Evolutionary conservation across 805 yeast species (phyloP).

Genomic region (Kluyveromyces wickerhamii): DNA sequence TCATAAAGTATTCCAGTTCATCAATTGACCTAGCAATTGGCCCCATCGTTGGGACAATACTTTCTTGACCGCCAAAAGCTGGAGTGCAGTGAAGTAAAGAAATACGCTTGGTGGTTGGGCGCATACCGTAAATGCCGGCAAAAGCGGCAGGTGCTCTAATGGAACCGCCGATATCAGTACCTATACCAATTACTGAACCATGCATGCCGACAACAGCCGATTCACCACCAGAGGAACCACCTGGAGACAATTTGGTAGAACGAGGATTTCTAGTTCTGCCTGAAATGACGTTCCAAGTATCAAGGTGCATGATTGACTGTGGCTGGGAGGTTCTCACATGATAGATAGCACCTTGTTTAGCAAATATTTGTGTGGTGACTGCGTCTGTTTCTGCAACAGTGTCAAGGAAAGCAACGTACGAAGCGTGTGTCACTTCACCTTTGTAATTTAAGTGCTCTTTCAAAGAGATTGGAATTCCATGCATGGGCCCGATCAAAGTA

Average conservation of each 20-base stretch:
- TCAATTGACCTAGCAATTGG: constrained; percentile 59
- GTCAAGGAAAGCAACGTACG: constrained; percentile 46
- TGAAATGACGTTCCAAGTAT: constrained; percentile 50
- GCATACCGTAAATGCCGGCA: constrained; percentile 50
- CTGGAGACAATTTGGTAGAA: constrained; percentile 51
- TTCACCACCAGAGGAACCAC: constrained; percentile 70
- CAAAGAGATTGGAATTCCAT: constrained; percentile 60
- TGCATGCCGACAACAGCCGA: constrained; percentile 53
- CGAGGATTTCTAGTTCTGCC: constrained; percentile 53
- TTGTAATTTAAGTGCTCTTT: constrained; percentile 55
- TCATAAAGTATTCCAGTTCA: constrained; percentile 64
- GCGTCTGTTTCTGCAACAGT: constrained; percentile 41
- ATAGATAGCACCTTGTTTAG: constrained; percentile 50
- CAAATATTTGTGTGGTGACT: constrained; percentile 38
- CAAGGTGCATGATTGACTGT: constrained; percentile 61
- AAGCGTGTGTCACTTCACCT: constrained; percentile 50
- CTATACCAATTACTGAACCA: constrained; percentile 56
- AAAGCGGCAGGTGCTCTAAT: constrained; percentile 63
- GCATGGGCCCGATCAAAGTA: constrained; percentile 54
- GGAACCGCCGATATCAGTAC: constrained; percentile 68
- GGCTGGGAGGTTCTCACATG: constrained; percentile 63
- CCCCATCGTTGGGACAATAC: constrained; percentile 58
- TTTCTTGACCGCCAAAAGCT: constrained; percentile 54
- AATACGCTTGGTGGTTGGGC: constrained; percentile 53
- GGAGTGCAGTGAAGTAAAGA: constrained; percentile 38